phyloP scores from a whole-genome alignment of 495 filamentous ascomycete species.

The Aspergillus bertholletiae region DNA sequence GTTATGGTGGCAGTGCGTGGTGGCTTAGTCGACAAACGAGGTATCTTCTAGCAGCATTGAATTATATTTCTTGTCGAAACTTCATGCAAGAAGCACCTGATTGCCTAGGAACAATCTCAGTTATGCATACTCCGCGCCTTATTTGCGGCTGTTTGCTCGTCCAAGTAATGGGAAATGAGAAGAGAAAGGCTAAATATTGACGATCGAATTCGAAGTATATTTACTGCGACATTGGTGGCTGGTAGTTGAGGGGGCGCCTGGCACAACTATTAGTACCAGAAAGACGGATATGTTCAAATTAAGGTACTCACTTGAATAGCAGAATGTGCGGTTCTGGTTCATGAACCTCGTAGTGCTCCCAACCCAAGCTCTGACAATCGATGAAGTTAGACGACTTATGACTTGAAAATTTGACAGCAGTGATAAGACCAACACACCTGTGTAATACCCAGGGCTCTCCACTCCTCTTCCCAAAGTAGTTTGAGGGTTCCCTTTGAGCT shows the following conservation, averaged over 20 bases:
- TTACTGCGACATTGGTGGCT: conserved; percentile 57
- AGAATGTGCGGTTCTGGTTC: conserved; percentile 98
- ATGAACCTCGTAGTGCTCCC: conserved; percentile 99
- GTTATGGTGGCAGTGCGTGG: neutral
- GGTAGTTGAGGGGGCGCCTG: conserved; percentile 85
- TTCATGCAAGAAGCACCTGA: conserved; percentile 27
- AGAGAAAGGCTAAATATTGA: conserved; percentile 2
- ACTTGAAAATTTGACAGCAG: conserved; percentile 14
- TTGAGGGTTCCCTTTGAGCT: conserved; percentile 87
- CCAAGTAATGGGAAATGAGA: neutral
- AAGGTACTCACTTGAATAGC: conserved; percentile 86
- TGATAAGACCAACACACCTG: conserved; percentile 56
- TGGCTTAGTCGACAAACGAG: conserved; percentile 13
- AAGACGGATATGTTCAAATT: neutral
- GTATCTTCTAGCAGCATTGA: conserved; percentile 18
- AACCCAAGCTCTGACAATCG: conserved; percentile 78
- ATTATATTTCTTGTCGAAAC: conserved; percentile 34
- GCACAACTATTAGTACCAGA: conserved; percentile 10
- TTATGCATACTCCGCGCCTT: conserved; percentile 4
- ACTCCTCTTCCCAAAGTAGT: conserved; percentile 96
- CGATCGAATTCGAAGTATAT: conserved; percentile 1
- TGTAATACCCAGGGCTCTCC: conserved; percentile 93
- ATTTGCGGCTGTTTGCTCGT: neutral
- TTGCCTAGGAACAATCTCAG: conserved; percentile 10
- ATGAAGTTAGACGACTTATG: conserved; percentile 6